phyloP scores from a whole-genome alignment of 1,139 yeast species.

The Taphrina populina region DNA sequence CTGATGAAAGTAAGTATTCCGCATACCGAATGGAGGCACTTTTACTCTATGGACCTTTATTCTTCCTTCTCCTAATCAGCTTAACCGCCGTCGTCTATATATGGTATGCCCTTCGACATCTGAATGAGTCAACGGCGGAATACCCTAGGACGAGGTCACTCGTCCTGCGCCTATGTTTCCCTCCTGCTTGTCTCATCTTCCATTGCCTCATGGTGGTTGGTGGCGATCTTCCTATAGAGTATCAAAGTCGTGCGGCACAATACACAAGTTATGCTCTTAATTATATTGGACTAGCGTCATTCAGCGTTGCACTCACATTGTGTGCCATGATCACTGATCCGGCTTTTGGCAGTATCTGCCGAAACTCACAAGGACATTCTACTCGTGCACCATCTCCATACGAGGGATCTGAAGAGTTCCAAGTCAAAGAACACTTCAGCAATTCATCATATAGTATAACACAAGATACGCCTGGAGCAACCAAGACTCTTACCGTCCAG shows the following conservation, averaged over 20 bases:
- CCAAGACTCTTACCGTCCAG: no score
- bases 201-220: conserved; percentile 19
- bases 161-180: conserved; percentile 10
- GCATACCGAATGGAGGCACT: neutral
- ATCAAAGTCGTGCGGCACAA: conserved; percentile 1
- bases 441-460: no score
- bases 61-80: neutral
- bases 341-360: conserved; percentile 6
- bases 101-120: neutral
- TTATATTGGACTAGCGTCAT: conserved; percentile 19
- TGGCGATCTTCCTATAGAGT: conserved; percentile 20
- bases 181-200: conserved; percentile 4
- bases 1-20: neutral
- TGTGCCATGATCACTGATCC: conserved; percentile 24
- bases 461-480: no score
- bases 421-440: no score
- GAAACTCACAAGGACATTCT: no score
- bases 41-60: conserved; percentile 22
- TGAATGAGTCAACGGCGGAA: neutral
- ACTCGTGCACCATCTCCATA: no score
- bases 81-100: conserved; percentile 1
- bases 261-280: conserved; percentile 7
- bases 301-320: neutral
- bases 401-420: no score
- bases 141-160: conserved; percentile 5